These are phyloP conservation scores for Blepharisma japonicum DNA, from an alignment of 73 alveolate genomes.

Conservation along the genomic window DNA sequence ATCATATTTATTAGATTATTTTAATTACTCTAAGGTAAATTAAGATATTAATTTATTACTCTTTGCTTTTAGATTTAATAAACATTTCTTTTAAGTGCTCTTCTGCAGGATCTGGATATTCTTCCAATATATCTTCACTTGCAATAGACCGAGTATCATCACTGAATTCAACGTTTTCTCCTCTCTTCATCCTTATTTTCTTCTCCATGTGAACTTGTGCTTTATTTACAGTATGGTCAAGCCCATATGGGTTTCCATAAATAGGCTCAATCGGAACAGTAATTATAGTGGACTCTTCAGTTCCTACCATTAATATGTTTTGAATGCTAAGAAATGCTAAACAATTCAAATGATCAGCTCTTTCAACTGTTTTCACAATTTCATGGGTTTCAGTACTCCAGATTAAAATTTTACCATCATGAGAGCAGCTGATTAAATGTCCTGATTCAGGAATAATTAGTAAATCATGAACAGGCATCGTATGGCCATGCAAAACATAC, in stretches of 20 bases:
- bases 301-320: slow-evolving; percentile 74
- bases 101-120: slow-evolving; percentile 25
- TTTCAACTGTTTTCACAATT: slow-evolving; percentile 51
- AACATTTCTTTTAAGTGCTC: background rate
- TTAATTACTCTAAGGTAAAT: no score
- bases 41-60: no score
- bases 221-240: slow-evolving; percentile 2
- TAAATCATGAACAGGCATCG: slow-evolving; percentile 54
- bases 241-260: slow-evolving; percentile 26
- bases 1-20: no score
- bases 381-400: slow-evolving; percentile 60
- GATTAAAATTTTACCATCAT: slow-evolving; percentile 60
- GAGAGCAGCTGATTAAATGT: slow-evolving; percentile 64
- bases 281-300: slow-evolving; percentile 68
- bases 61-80: background rate
- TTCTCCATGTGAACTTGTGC: slow-evolving; percentile 27
- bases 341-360: slow-evolving; percentile 71
- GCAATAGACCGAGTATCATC: slow-evolving; percentile 18
- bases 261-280: slow-evolving; percentile 52
- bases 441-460: slow-evolving; percentile 69
- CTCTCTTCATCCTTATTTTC: slow-evolving; percentile 23
- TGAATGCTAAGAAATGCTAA: slow-evolving; percentile 62
- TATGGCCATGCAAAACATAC: slow-evolving; percentile 60
- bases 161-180: slow-evolving; percentile 8
- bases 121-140: slow-evolving; percentile 23